phyloP scores from a whole-genome alignment of 139 green algal genomes.

The Micractinium conductrix region DNA sequence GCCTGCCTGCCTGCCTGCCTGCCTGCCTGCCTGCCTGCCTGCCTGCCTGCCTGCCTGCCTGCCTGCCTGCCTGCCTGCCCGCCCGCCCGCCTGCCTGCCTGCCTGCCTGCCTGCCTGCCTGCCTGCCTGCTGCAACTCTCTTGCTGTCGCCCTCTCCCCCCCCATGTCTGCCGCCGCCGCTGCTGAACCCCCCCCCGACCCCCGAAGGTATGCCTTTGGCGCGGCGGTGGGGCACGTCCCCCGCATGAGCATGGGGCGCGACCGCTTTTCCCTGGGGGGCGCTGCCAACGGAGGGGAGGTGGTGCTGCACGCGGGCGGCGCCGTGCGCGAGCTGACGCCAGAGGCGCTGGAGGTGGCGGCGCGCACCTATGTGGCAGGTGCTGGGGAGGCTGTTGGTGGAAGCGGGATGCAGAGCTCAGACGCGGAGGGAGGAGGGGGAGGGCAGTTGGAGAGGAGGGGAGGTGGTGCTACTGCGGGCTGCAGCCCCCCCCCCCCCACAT shows the following conservation, averaged over 20 bases:
- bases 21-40: background rate
- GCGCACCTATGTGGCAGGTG: slow-evolving; percentile 30
- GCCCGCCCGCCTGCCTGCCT: background rate
- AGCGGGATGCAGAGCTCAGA: no score
- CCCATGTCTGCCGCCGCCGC: background rate
- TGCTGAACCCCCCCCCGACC: background rate
- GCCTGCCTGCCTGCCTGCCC: background rate
- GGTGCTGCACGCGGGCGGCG: background rate
- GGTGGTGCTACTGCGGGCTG: background rate
- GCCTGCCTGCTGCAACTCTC: background rate
- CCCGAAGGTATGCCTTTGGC: slow-evolving; percentile 17
- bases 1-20: background rate
- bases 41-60: background rate
- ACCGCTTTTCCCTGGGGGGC: slow-evolving; percentile 6
- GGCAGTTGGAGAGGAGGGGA: background rate
- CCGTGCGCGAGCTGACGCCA: slow-evolving; percentile 23
- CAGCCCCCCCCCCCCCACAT: background rate
- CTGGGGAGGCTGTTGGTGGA: no score
- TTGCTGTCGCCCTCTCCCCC: background rate
- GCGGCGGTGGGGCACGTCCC: slow-evolving; percentile 53
- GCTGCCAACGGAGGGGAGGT: background rate
- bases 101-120: background rate
- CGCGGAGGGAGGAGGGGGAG: background rate
- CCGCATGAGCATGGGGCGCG: slow-evolving; percentile 37
- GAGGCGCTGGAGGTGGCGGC: slow-evolving; percentile 41